Base-by-base conservation (phyloP, 225 moss, liverwort and hornwort species). In the Climacium dendroides region DNA sequence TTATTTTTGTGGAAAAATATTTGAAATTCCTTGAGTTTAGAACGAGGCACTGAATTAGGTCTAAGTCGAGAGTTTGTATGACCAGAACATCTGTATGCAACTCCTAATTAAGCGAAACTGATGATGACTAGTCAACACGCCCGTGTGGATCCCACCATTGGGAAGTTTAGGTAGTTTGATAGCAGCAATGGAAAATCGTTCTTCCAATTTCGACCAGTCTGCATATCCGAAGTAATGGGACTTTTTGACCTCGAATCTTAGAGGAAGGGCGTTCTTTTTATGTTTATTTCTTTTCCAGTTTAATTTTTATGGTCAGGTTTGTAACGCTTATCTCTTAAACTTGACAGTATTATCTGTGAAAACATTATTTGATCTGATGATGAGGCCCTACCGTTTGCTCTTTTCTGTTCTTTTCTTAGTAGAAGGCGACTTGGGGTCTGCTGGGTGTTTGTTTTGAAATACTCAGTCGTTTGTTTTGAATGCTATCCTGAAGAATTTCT, bases 21-120 rank as follows among this genome's bases (percentile, higher is more conserved):
- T 54, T 59, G 20, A 75, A 83, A 53, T 45, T 47, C 11, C 20
- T 64, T 52, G n/a, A 79, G 60, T 60, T 66, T 45, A 54, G 41
- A 62, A 81, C n/a, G n/a, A 90, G 69, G 60, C 61, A 37, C n/a
- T 86, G 43, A 87, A 91, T 76, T 87, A 81, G 74, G 87, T 87
- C 52, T 54, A 71, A 58, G 50, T 71, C 34, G 54, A 24, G 54
- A 78, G 26, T 78, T 84, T 57, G n/a, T 83, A 35, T 69, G 24
- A 60, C n/a, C 37, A 55, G 77, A 62, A 10, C 37, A 57, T 71
- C 34, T 82, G 32, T 28, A 53, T 55, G 32, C n/a, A 78, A 80
- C n/a, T 87, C 41, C 43, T 65, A 64, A 66, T 71, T 50, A 5
- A 64, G 81, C 60, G 61, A 75, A 52, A 69, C 43, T 72, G 57